Percentiles rank a stretch among this genome's conserved stretches.
Conservation (phyloP, 768 basidiomycete genomes). For the Tulasnella sp. region DNA sequence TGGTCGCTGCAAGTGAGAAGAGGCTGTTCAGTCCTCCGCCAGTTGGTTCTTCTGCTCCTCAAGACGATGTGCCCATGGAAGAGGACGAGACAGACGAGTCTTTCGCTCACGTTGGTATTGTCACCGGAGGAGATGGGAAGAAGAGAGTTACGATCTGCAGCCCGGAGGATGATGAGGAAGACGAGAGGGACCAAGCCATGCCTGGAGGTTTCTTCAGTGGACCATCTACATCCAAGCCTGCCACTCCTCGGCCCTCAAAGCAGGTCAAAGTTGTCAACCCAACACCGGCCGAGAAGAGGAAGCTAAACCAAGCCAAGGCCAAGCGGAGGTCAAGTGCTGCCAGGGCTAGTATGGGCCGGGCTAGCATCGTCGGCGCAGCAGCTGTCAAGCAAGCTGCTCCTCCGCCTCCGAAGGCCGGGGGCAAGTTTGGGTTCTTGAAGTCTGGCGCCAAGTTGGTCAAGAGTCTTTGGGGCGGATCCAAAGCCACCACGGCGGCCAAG, state of each 20-base stretch:
- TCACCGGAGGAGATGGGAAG: neutral
- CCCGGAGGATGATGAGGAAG: neutral
- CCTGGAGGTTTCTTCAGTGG: conserved; percentile 6
- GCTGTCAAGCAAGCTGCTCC: neutral
- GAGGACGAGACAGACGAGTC: neutral
- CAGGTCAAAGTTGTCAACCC: neutral
- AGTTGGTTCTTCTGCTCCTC: neutral
- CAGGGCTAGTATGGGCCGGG: conserved; percentile 23
- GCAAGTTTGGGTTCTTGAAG: conserved; percentile 28
- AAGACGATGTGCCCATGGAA: neutral
- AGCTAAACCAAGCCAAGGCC: conserved; percentile 17
- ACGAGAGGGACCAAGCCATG: conserved; percentile 3
- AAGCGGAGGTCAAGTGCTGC: conserved; percentile 24
- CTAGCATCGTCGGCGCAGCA: conserved; percentile 20
- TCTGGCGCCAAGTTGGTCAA: conserved; percentile 28
- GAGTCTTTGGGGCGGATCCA: conserved; percentile 22
- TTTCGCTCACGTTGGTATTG: neutral
- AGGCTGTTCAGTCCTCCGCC: neutral
- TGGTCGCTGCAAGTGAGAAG: neutral
- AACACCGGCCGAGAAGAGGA: conserved; percentile 18
- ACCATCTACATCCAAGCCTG: neutral
- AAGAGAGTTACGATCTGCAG: conserved; percentile 16
- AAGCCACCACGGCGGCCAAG: conserved; percentile 5
- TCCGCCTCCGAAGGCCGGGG: neutral
- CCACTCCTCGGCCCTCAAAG: conserved; percentile 9